These are phyloP conservation scores for Podospora comata DNA, from an alignment of 495 filamentous ascomycete genomes.

Conservation along the genomic window DNA sequence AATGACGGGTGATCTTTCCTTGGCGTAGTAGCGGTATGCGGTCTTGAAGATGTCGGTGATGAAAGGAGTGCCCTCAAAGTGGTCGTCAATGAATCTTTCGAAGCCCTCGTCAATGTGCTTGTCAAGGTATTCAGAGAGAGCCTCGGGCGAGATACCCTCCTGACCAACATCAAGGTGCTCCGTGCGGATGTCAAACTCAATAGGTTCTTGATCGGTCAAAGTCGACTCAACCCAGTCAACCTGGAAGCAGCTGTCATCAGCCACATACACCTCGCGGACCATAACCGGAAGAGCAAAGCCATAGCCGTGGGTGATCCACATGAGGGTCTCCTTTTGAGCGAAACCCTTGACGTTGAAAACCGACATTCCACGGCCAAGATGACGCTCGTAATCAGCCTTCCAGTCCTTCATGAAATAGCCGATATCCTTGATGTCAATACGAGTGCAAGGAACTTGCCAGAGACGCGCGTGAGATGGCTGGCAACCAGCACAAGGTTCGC, in stretches of 20 bases:
- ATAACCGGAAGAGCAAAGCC: constrained; percentile 82
- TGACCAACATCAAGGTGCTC: constrained; percentile 80
- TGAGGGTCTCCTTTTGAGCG: constrained; percentile 68
- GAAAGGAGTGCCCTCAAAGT: constrained; percentile 91
- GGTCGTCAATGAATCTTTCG: constrained; percentile 87
- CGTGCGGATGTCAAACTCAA: constrained; percentile 77
- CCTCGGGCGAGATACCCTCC: constrained; percentile 71
- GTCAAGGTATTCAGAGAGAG: constrained; percentile 84
- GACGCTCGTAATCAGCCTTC: constrained; percentile 91
- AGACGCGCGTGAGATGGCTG: constrained; percentile 87
- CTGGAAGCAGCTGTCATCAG: constrained; percentile 86
- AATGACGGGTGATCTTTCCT: constrained; percentile 77
- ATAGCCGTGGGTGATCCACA: constrained; percentile 87
- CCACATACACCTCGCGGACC: constrained; percentile 86
- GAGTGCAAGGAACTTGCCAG: constrained; percentile 93
- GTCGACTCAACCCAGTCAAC: constrained; percentile 85
- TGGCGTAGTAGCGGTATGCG: constrained; percentile 81
- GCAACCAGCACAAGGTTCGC: constrained; percentile 88
- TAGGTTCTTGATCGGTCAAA: constrained; percentile 60
- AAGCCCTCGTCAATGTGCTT: constrained; percentile 85
- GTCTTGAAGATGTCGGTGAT: constrained; percentile 92
- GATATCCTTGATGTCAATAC: constrained; percentile 96
- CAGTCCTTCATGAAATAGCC: constrained; percentile 97
- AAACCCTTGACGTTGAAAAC: constrained; percentile 93
- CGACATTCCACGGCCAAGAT: constrained; percentile 79